A percentile compares a stretch with the other conserved stretches of the same genome.
Evolutionary conservation across 129 eudicot species (phyloP).

Genomic region (Centaurea solstitialis): DNA sequence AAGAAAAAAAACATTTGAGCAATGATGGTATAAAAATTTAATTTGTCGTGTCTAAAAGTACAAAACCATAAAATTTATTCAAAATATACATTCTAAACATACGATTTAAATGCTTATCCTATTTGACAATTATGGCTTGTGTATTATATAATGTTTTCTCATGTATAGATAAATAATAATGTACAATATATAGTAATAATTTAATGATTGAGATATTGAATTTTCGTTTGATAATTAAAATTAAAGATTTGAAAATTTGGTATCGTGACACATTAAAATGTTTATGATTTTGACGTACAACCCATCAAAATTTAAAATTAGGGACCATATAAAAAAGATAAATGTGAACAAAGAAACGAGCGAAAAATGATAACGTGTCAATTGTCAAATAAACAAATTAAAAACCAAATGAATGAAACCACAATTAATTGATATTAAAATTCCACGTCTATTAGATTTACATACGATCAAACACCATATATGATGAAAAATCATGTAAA

Average conservation of each 20-base stretch:
- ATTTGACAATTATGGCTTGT: not conserved
- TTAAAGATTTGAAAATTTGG: not conserved
- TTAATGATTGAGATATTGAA: not conserved
- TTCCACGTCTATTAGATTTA: too few species aligned
- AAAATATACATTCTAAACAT: not conserved
- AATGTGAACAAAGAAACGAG: not conserved
- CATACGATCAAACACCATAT: too few species aligned
- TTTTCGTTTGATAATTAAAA: not conserved
- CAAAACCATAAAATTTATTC: too few species aligned
- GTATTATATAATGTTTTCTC: not conserved
- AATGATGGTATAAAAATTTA: not conserved
- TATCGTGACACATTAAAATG: constrained; percentile 19
- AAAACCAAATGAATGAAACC: too few species aligned
- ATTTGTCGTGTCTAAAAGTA: too few species aligned
- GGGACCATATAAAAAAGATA: too few species aligned
- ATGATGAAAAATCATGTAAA: too few species aligned
- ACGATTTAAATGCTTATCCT: not conserved
- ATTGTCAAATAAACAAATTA: not conserved
- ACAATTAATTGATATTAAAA: too few species aligned
- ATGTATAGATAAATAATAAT: too few species aligned
- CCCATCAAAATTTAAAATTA: constrained; percentile 3
- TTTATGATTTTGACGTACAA: constrained; percentile 24
- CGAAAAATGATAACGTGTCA: too few species aligned
- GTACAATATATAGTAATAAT: too few species aligned
- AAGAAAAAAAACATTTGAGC: not conserved